These are phyloP conservation scores for Sclerotinia spermophila DNA, from an alignment of 2,329 filamentous ascomycete genomes.

Conservation along the genomic window DNA sequence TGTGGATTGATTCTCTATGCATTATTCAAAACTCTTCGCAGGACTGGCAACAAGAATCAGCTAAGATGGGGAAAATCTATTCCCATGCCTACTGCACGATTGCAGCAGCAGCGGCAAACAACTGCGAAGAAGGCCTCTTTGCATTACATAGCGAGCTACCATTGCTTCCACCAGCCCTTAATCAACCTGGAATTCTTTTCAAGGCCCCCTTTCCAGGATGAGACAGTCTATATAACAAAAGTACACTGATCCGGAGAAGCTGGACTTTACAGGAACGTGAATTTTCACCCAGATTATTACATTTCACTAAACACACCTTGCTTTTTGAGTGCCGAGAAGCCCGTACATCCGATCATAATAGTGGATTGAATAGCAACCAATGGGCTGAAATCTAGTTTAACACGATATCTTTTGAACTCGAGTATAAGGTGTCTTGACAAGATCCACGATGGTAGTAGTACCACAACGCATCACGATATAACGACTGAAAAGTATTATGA, in stretches of 20 bases:
- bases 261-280: constrained; percentile 24
- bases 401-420: not conserved
- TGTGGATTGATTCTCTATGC: constrained; percentile 18
- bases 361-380: not conserved
- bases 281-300: constrained; percentile 20
- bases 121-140: constrained; percentile 10
- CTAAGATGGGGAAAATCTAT: constrained; percentile 25
- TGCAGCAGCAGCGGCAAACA: constrained; percentile 19
- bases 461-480: not conserved
- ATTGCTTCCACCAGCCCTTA: not conserved
- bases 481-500: constrained; percentile 1
- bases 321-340: constrained; percentile 17
- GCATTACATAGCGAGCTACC: constrained; percentile 10
- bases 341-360: constrained; percentile 3
- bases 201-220: constrained; percentile 3
- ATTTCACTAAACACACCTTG: constrained; percentile 24
- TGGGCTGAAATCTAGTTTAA: constrained; percentile 11
- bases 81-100: constrained; percentile 20
- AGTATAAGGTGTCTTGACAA: constrained; percentile 15
- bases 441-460: not conserved
- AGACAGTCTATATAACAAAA: constrained; percentile 9
- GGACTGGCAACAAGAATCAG: constrained; percentile 26
- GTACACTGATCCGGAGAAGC: constrained; percentile 24
- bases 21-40: constrained; percentile 17
- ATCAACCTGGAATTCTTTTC: not conserved